Conservation (phyloP, 169 alveolate species). For the Plasmodium gonderi region DNA sequence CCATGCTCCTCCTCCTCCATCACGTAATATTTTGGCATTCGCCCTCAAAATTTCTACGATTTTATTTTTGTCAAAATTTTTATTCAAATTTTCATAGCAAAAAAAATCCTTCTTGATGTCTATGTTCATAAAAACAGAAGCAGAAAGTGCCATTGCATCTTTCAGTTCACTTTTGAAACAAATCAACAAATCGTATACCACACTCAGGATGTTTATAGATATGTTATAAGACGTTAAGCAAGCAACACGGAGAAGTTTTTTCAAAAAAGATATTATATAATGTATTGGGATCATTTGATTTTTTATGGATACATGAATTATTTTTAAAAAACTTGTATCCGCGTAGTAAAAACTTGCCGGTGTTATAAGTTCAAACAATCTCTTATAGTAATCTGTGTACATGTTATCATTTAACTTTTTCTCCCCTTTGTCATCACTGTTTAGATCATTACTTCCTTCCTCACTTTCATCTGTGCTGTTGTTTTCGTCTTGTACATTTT, state of each 20-base stretch:
- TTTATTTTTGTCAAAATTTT: conserved; percentile 54
- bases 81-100: conserved; percentile 39
- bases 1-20: background rate
- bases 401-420: conserved; percentile 41
- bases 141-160: conserved; percentile 60
- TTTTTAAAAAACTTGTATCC: conserved; percentile 59
- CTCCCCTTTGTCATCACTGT: background rate
- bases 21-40: conserved; percentile 2
- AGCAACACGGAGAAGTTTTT: conserved; percentile 52
- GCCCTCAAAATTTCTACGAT: conserved; percentile 24
- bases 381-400: conserved; percentile 72
- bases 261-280: conserved; percentile 69
- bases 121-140: conserved; percentile 67
- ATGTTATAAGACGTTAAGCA: conserved; percentile 59
- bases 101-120: conserved; percentile 62
- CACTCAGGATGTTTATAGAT: conserved; percentile 66
- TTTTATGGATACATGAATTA: conserved; percentile 46
- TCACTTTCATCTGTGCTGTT: background rate
- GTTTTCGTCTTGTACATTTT: background rate
- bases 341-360: conserved; percentile 73
- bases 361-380: conserved; percentile 42
- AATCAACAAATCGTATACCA: conserved; percentile 65
- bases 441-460: background rate
- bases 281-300: conserved; percentile 73
- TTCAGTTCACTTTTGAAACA: conserved; percentile 43